Evolutionary conservation across 2,329 filamentous ascomycete genomes (phyloP), one percentile per base, ranked within the genome.

Genomic region (Emmonsiellopsis sp.): DNA sequence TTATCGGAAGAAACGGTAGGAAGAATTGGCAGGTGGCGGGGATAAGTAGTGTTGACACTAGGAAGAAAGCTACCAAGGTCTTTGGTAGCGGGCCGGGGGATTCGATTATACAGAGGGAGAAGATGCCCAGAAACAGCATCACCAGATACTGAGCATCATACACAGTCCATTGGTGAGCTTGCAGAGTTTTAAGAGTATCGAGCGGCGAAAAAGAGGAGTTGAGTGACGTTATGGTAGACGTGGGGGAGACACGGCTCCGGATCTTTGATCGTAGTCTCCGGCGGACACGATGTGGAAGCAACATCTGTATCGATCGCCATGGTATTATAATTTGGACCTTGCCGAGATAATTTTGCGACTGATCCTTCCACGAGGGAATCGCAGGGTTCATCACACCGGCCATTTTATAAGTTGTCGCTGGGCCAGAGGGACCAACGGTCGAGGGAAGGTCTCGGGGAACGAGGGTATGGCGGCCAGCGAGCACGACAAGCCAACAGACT

Each of bases 11-110:
- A 51, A 90, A 90, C 8, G 92, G 91, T 42, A 95, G 77, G 67
- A 95, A 89, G 70, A 96, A 95, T 69, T 97, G 92, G 59, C 89
- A 81, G 3, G 91, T 94, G 50, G 89, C 79, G 6, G 92, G 92
- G 70, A 95, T 80, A 44, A 92, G 76, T 40, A 95, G 76, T 34
- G 90, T 82, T 60, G 83, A 75, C 55, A 86, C 75, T 57, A 91
- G 78, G 51, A 82, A 76, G 1, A 84, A 78, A 11, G 89, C 79
- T 42, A 86, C 81, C 47, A 83, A 78, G 1, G 85, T 84, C 79
- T 95, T 96, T 59, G 86, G 73, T 53, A 92, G 70, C 0, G 89
- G 86, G 1, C 89, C 89, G 0, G 89, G 83, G 10, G 76, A 80
- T 59, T 91, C 86, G 57, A 92, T 89, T 58, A 96, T 83, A 63